phyloP scores from a whole-genome alignment of 2,329 filamentous ascomycete genomes.

The Simplicillium aogashimaense region DNA sequence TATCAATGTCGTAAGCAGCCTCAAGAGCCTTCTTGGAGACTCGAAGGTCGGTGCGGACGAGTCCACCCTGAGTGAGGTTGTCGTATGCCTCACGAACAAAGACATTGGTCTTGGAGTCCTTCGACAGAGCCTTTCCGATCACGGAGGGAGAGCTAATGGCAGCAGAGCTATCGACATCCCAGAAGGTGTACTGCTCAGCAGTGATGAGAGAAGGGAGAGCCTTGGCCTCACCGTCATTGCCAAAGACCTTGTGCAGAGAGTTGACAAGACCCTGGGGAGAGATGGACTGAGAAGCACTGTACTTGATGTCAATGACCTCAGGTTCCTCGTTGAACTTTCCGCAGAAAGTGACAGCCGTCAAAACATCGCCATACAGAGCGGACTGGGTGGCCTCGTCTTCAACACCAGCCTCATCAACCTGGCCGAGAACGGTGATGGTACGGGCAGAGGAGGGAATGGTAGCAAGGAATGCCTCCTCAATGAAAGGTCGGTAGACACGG shows the following conservation, averaged over 20 bases:
- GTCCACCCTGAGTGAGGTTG: conserved; percentile 64
- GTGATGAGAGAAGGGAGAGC: conserved; percentile 35
- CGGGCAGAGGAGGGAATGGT: conserved; percentile 65
- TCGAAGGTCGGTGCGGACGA: conserved; percentile 75
- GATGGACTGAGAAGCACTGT: conserved; percentile 56
- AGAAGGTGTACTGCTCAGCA: conserved; percentile 84
- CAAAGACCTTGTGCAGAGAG: conserved; percentile 37
- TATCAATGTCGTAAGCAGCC: conserved; percentile 69
- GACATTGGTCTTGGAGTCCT: conserved; percentile 57
- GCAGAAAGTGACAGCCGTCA: conserved; percentile 75
- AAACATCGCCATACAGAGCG: conserved; percentile 82
- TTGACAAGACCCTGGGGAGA: conserved; percentile 44
- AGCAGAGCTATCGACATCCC: conserved; percentile 72
- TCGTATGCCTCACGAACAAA: conserved; percentile 52
- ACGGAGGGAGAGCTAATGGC: conserved; percentile 54
- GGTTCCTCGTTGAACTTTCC: conserved; percentile 53
- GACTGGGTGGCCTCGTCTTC: conserved; percentile 70
- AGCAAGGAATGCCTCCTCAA: conserved; percentile 86
- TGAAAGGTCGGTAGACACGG: conserved; percentile 87
- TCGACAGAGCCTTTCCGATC: conserved; percentile 53
- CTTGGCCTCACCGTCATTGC: conserved; percentile 43
- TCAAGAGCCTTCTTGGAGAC: conserved; percentile 76
- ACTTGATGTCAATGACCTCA: conserved; percentile 76
- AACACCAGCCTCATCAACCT: conserved; percentile 61
- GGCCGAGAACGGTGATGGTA: conserved; percentile 77